Base-by-base conservation (phyloP, 805 yeast species). In the Crinitomyces ghanaensis region DNA sequence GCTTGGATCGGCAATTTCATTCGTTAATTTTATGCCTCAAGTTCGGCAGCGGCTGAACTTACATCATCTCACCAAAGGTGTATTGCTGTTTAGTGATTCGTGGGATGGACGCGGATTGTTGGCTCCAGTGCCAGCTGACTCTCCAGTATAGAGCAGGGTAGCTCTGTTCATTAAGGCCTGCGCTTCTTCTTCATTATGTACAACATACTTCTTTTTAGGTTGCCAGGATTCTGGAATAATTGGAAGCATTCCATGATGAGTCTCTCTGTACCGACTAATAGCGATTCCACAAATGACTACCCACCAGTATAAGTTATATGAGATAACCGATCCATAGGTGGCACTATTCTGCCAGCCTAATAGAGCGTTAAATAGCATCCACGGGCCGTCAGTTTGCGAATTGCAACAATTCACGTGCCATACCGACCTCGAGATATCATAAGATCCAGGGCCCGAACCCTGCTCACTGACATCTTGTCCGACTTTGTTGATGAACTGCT, bases 361-460 rank as follows among this genome's bases (percentile, higher is more conserved):
- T 4, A 85, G 63, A 1, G 94, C 95, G 22, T 86, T 83, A 47
- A 81, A 66, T 22, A 85, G 62, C 93, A 84, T 83, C 94, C 93
- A 85, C 20, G 77, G 73, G 3, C 93, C 93, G 49, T 85, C 95
- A n/a, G 70, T 79, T 44, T 81, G 78, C 16, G 94, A 93, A 53
- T 84, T 84, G 59, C 96, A 85, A 55, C 95, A 84, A 57, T 85
- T 83, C 17, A 85, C 94, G 53, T 85, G 96, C 96, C 96, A 85
- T 2, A 85, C 75, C 5, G 91, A 74, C 30, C 66, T 70, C 14
- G 69, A 44, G 15, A 85, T 76, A 48, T 85, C 94, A 50, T 85
- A 85, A 0, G 93, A 79, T 0, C 96, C 96, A 0, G 95, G 95
- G 0, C 96, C 96, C 25, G 78, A 77, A 2, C 96, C 96, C 1